A percentile compares a stretch with the other conserved stretches of the same genome.
These are phyloP conservation scores for Mucor indicus DNA, from an alignment of 371 early-diverging fungal species.

Conservation along the genomic window DNA sequence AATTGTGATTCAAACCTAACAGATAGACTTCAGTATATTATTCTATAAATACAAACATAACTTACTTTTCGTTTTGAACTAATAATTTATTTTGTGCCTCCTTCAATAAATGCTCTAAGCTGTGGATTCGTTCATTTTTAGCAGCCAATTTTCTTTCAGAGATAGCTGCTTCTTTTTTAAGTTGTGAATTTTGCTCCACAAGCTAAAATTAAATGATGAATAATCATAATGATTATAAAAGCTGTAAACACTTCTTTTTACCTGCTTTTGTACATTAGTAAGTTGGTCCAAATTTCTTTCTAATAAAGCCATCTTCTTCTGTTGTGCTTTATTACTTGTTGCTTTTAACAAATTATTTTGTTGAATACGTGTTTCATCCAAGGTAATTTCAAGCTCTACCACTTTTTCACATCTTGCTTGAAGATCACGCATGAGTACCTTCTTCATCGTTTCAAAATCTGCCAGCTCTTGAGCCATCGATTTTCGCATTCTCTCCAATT, in stretches of 20 bases:
- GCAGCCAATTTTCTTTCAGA: slow-evolving; percentile 89
- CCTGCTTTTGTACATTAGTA: slow-evolving; percentile 88
- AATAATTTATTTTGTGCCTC: slow-evolving; percentile 72
- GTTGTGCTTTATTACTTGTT: slow-evolving; percentile 80
- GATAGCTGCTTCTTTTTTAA: slow-evolving; percentile 90
- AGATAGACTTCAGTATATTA: too few relatives aligned
- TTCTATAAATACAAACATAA: not conserved
- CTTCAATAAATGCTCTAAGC: slow-evolving; percentile 77
- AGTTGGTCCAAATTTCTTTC: slow-evolving; percentile 95
- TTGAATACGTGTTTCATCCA: slow-evolving; percentile 91
- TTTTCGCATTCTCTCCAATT: slow-evolving; percentile 87
- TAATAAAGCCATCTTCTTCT: slow-evolving; percentile 91
- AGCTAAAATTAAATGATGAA: slow-evolving; percentile 40
- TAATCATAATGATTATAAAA: not conserved
- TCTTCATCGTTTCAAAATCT: slow-evolving; percentile 97
- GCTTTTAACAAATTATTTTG: slow-evolving; percentile 79
- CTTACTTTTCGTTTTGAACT: slow-evolving; percentile 71
- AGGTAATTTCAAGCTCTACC: slow-evolving; percentile 90
- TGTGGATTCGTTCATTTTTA: slow-evolving; percentile 90
- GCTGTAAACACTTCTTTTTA: slow-evolving; percentile 8
- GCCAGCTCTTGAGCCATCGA: slow-evolving; percentile 88
- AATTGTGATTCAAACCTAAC: slow-evolving; percentile 70
- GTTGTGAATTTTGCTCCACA: slow-evolving; percentile 88
- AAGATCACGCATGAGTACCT: slow-evolving; percentile 93
- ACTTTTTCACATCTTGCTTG: slow-evolving; percentile 94